Evolutionary conservation across 1,284 basidiomycete species (phyloP), one percentile per base, ranked within the genome.

Genomic region (Naganishia cerealis): DNA sequence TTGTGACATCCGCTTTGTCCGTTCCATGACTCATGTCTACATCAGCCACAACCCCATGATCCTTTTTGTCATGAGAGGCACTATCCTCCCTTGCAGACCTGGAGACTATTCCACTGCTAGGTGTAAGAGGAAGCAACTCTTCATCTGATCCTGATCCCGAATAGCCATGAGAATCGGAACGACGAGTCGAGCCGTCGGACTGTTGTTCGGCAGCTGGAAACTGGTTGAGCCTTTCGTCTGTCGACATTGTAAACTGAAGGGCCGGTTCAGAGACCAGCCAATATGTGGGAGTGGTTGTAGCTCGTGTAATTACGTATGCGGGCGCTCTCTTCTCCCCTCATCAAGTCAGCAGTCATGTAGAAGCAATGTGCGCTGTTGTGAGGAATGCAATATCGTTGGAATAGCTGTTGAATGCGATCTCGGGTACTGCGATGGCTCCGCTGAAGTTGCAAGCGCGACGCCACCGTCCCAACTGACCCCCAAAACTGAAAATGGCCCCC

Each of bases 41-140:
- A 54, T 63, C 52, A 2, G 10, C 29, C 18, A 24, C 13, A 26
- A 38, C 39, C 13, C 0, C 15, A 63, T 38, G 53, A 21, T 42
- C 39, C 38, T 54, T 63, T 50, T 39, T 26, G 8, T 39, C 50
- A 36, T 59, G 57, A 9, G 46, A n/a, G 1, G 21, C 21, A 8
- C 24, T 24, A 24, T 50, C 46, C 9, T 50, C 21, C n/a, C 8
- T 21, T 8, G n/a, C 46, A 50, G 43, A 18, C 16, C 21, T 50
- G 38, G 50, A 21, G 16, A 53, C 50, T 52, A 63, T 63, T 42
- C 61, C 61, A 29, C 61, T 63, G 39, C 61, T 63, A 13, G 61
- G 61, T 21, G 61, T 63, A 6, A 63, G 24, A 7, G 61, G 61
- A 50, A 63, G 52, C 24, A 52, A 21, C n/a, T 63, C 61, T 10